Base-by-base conservation (phyloP, 768 basidiomycete genomes). In the Trametes maxima region DNA sequence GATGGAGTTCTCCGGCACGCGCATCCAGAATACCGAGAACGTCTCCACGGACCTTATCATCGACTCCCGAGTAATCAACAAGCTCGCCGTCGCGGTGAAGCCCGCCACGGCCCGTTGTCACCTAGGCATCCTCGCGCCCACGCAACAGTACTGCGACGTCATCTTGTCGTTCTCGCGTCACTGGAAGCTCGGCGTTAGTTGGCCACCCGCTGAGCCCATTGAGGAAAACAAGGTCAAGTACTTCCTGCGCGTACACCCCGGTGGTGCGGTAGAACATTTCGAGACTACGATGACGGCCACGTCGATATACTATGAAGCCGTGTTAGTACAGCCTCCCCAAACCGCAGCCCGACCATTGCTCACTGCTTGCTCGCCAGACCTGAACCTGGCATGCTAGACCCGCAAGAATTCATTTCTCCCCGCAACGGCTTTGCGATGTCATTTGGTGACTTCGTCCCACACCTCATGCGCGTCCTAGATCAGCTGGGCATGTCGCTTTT, bases 391-490 rank as follows among this genome's bases (percentile, higher is more conserved):
- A 86, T 90, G 83, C 77, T 92, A 40, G 90, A 93, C 68, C 90
- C 91, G 4, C 80, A 81, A 55, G 88, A 90, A 57, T 90, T 89
- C 68, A 85, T 94, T 62, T 85, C 87, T 1, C 89, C 90, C 10
- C 83, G 89, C 48, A 94, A 93, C 69, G 87, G 92, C 63, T 94
- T 85, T 67, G 92, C 92, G 0, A 91, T 94, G 90, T 81, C 89
- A 1, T 86, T 88, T 72, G 78, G 80, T 43, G 89, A 92, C 69
- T 94, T 94, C 65, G 78, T 94, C 46, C 86, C 87, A 8, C 92
- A 94, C 69, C 75, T 94, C 25, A 86, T 85, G 81, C 84, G 83
- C 57, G 90, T 93, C n/a, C 75, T 94, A 45, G 92, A 93, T 69
- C 87, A 90, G 68, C 81, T 94, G 13, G 92, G 92, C 62, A 84